Evolutionary conservation across 2,329 filamentous ascomycete species (phyloP).

Genomic region (Trichophyton benhamiae): DNA sequence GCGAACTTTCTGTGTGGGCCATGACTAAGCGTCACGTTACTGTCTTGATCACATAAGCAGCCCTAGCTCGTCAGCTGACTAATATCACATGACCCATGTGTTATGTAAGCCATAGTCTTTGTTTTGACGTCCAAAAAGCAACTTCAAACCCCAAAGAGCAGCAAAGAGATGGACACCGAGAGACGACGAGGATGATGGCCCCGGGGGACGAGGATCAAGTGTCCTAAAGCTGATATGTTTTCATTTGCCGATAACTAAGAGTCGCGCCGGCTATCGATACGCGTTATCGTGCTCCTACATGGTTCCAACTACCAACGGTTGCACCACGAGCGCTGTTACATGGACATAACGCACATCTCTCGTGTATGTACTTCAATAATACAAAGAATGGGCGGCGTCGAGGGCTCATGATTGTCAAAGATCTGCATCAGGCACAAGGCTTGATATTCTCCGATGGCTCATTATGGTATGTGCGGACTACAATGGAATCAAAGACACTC

Average conservation of each 20-base stretch:
- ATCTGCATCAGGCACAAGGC: background rate
- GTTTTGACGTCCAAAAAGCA: background rate
- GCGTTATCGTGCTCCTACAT: background rate
- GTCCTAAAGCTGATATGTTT: too few relatives aligned
- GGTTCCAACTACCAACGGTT: background rate
- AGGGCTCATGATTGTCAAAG: background rate
- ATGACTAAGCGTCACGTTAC: conserved; percentile 21
- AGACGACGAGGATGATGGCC: too few relatives aligned
- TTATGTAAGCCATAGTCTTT: background rate
- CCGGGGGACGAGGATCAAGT: too few relatives aligned
- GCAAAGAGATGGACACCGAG: background rate
- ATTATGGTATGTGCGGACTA: background rate
- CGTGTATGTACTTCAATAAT: background rate
- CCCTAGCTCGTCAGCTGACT: conserved; percentile 6
- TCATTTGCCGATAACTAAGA: too few relatives aligned
- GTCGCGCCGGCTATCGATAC: too few relatives aligned
- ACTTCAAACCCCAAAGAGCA: background rate
- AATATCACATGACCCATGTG: background rate
- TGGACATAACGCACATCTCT: background rate
- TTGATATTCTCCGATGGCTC: background rate
- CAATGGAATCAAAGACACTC: background rate
- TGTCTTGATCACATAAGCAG: conserved; percentile 12
- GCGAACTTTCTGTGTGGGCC: conserved; percentile 27
- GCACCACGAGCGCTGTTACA: background rate
- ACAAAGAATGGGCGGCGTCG: background rate